Base-by-base conservation (phyloP, 257 asterid genomes). In the Solanum sejunctum region DNA sequence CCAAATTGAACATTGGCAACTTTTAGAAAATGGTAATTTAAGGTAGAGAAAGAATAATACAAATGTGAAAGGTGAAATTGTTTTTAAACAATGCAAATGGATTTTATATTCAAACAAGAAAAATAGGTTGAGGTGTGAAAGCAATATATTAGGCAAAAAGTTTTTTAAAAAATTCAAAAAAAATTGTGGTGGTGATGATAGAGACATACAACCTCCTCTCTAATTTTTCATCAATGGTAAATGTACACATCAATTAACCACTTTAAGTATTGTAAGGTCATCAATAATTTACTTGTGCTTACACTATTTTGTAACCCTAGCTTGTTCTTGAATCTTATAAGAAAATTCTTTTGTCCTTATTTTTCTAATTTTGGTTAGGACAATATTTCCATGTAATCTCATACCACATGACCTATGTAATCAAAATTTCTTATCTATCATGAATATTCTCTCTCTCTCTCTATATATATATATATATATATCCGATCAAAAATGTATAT, bases 191-290 rank as follows among this genome's bases (percentile, higher is more conserved):
- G 85, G 85, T 67, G 80, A 23, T 66, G 91, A 88, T 86, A 43
- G 81, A 61, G 88, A 88, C 89, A 26, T 86, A 58, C 81, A 78
- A 88, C 89, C 91, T 88, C 86, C 85, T 84, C 75, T 63, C 83
- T 23, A 70, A 41, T 72, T 70, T 64, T 86, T 86, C 72, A 47
- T 86, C 66, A 47, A 79, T 58, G 84, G 75, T 2, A 77, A 51
- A 57, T 55, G 45, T 26, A 56, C 72, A 80, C 57, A 84, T 86
- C 87, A 80, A 84, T 71, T 84, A 84, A 67, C 86, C 87, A 81
- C 41, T 75, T 84, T 28, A 84, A 81, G 86, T 81, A 86, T 39
- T 71, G 60, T 75, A 63, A 73, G 26, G 52, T 39, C 67, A 54
- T 84, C 87, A 86, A 85, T 87, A 85, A 87, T 85, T 86, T 86